Base-by-base conservation (phyloP, 352 stramenopile genomes). In the Aphanomyces cochlioides region DNA sequence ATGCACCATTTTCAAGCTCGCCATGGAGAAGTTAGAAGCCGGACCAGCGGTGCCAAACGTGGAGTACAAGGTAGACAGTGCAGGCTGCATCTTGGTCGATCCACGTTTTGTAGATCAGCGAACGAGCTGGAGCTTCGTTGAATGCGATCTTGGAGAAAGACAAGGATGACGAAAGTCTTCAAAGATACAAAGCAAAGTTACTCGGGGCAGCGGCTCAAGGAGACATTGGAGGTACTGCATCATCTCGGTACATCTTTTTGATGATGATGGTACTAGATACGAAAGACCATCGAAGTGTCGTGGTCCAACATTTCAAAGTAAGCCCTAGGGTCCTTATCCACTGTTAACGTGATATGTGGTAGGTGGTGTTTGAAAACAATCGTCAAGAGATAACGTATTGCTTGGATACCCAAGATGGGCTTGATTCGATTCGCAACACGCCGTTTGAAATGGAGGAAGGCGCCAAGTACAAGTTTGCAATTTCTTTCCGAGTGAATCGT, bases 131-230 rank as follows among this genome's bases (percentile, higher is more conserved):
- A 28, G 73, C 67, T 47, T 84, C 77, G 15, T 85, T 96, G 41
- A 79, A 90, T 10, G 88, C 90, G 28, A 69, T 96, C 40, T 61
- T 96, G 72, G 73, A 75, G 0, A 85, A 88, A 58, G 89, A 96
- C 60, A 79, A 85, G 15, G 84, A 92, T 15, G 89, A 96, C 67
- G 85, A 94, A 67, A 93, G 83, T 66, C 70, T 96, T 19, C 75
- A 78, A 19, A 82, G 85, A 60, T 96, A 96, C 78, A 96, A 96
- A 58, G 87, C 92, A 75, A 80, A 85, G 34, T 76, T 96, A 13
- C 75, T 96, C 1, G 88, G 89, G 0, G 76, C 85, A 6, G 89
- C 88, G 41, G 85, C 84, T 21, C 78, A 88, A 56, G 89, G 89
- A 43, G 89, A 96, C 73, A 75, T 83, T 39, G 89, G 89, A 71